phyloP scores from a whole-genome alignment of 2,329 filamentous ascomycete genomes.

The Botrytis aclada region DNA sequence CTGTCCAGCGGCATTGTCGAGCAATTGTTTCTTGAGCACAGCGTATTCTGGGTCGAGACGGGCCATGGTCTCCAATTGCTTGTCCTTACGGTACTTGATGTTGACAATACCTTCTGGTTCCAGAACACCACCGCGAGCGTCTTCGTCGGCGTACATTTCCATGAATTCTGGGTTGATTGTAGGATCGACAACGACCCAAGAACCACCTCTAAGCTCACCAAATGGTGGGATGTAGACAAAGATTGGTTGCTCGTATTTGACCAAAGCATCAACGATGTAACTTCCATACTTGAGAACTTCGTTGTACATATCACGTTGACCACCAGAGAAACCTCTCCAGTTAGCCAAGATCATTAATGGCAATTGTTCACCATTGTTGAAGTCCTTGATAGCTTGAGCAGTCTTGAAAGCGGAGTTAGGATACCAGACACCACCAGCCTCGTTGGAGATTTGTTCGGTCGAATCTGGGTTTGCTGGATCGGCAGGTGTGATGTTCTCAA shows the following conservation, averaged over 20 bases:
- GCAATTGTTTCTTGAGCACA: constrained; percentile 75
- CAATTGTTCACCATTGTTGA: constrained; percentile 98
- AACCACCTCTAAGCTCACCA: constrained; percentile 96
- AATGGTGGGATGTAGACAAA: constrained; percentile 98
- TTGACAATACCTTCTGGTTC: constrained; percentile 97
- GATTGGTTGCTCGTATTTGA: constrained; percentile 97
- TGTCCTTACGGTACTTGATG: constrained; percentile 98
- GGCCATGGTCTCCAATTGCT: constrained; percentile 96
- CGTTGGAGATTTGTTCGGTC: constrained; percentile 89
- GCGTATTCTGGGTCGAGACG: constrained; percentile 84
- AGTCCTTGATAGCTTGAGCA: constrained; percentile 96
- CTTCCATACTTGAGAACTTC: constrained; percentile 99
- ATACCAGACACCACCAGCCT: constrained; percentile 99
- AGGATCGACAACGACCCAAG: constrained; percentile 98
- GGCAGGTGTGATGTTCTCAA: constrained; percentile 95
- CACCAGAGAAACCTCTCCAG: constrained; percentile 99
- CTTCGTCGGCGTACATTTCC: constrained; percentile 99
- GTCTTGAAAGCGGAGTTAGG: constrained; percentile 99
- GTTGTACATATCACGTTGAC: constrained; percentile 99
- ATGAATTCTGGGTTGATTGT: constrained; percentile 95
- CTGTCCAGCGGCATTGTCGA: constrained; percentile 59
- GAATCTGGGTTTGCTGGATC: constrained; percentile 98
- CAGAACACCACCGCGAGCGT: constrained; percentile 92
- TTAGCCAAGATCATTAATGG: constrained; percentile 99
- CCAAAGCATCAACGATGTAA: constrained; percentile 96